Percentiles rank a stretch among this genome's conserved stretches.
phyloP scores from a whole-genome alignment of 352 stramenopile species.

The Pseudoperonospora humuli region DNA sequence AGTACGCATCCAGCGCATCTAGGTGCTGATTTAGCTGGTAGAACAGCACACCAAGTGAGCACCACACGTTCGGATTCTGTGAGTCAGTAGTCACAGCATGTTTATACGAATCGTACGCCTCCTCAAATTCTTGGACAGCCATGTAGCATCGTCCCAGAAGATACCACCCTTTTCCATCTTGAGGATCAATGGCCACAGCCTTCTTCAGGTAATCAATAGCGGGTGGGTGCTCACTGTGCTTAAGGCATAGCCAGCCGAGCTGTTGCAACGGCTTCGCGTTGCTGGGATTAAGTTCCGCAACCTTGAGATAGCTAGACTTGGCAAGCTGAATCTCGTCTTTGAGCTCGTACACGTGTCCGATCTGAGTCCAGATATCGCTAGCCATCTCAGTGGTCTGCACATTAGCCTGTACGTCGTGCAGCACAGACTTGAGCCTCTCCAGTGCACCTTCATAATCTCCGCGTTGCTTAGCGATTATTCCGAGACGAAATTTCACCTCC shows the following conservation, averaged over 20 bases:
- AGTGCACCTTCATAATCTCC: constrained; percentile 73
- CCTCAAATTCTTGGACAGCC: constrained; percentile 85
- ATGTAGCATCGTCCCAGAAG: constrained; percentile 87
- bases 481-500: constrained; percentile 80
- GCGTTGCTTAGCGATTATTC: constrained; percentile 81
- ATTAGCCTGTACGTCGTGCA: constrained; percentile 73
- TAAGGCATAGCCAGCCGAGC: constrained; percentile 77
- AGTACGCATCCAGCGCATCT: constrained; percentile 84
- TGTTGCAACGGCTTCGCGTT: constrained; percentile 82
- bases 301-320: constrained; percentile 82
- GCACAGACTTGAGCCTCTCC: constrained; percentile 76
- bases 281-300: constrained; percentile 74
- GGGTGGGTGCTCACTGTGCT: constrained; percentile 75
- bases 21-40: constrained; percentile 87
- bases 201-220: constrained; percentile 85
- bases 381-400: constrained; percentile 80
- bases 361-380: constrained; percentile 83
- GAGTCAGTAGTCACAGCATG: constrained; percentile 83
- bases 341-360: constrained; percentile 82
- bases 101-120: constrained; percentile 88
- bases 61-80: constrained; percentile 89
- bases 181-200: constrained; percentile 64
- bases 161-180: constrained; percentile 87
- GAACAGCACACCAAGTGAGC: constrained; percentile 86
- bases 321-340: constrained; percentile 82